A percentile compares a stretch with the other conserved stretches of the same genome.
Conservation (phyloP, 352 stramenopile genomes). For the Phytopythium sindhum region DNA sequence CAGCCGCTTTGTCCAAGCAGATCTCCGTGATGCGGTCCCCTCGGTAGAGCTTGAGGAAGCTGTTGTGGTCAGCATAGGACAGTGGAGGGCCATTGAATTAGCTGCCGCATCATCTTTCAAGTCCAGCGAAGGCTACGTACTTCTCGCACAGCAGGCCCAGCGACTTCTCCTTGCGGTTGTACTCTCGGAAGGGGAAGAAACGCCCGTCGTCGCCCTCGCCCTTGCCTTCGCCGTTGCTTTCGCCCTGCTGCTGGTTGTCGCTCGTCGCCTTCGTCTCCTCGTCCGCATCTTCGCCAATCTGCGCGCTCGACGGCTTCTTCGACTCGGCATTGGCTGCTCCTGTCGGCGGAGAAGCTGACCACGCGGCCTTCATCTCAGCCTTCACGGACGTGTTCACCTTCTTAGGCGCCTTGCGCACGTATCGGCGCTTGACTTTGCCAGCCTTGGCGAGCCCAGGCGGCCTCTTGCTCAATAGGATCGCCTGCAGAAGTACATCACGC, state of each 20-base stretch:
- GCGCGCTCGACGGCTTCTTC: not conserved
- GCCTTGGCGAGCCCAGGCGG: slow-evolving; percentile 14
- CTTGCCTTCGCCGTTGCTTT: slow-evolving; percentile 13
- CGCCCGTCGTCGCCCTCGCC: slow-evolving; percentile 28
- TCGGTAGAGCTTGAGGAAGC: slow-evolving; percentile 76
- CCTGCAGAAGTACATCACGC: not conserved
- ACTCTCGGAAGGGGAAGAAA: slow-evolving; percentile 78
- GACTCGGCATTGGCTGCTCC: not conserved
- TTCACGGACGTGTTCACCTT: slow-evolving; percentile 41
- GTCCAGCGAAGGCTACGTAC: slow-evolving; percentile 26
- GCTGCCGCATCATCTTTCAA: not conserved
- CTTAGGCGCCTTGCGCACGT: slow-evolving; percentile 55
- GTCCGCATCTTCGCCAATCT: not conserved
- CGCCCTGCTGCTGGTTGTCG: slow-evolving; percentile 10
- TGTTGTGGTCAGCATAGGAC: slow-evolving; percentile 14
- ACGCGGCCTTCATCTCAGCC: slow-evolving; percentile 30
- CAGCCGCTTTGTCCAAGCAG: slow-evolving; percentile 64
- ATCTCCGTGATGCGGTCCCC: slow-evolving; percentile 70
- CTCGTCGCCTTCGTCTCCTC: slow-evolving; percentile 12
- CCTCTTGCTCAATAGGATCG: slow-evolving; percentile 3
- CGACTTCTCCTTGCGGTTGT: slow-evolving; percentile 88
- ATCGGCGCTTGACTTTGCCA: slow-evolving; percentile 52
- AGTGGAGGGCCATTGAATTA: not conserved
- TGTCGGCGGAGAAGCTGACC: slow-evolving; percentile 12
- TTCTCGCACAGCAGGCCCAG: slow-evolving; percentile 84